Percentiles rank a stretch among this genome's conserved stretches.
Conservation (phyloP, 768 basidiomycete species). For the Coprinopsis marcescibilis region DNA sequence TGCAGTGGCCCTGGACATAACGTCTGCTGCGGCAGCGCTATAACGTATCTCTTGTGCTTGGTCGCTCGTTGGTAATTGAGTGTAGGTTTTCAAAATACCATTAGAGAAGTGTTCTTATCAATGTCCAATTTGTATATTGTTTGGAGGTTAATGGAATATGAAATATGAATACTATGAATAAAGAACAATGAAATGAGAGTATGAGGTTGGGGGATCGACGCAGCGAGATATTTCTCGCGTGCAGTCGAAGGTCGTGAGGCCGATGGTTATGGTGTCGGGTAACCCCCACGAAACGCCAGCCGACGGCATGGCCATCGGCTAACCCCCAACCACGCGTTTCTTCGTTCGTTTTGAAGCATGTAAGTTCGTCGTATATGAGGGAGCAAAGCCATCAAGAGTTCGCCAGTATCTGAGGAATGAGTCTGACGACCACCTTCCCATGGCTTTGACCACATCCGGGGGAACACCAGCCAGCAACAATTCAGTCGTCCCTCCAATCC, state of each 20-base stretch:
- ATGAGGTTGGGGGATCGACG: neutral
- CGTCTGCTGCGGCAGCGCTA: no score
- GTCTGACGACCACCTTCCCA: constrained; percentile 28
- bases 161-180: no score
- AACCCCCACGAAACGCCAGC: neutral
- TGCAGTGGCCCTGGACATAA: no score
- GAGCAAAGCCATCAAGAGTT: neutral
- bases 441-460: no score
- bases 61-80: no score
- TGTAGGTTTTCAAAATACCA: no score
- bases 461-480: constrained; percentile 21
- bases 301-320: neutral
- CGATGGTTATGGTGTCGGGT: neutral
- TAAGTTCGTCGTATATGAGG: neutral
- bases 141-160: no score
- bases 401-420: constrained; percentile 27
- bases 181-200: no score
- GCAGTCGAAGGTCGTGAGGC: no score
- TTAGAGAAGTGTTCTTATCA: no score
- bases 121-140: no score
- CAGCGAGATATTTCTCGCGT: neutral
- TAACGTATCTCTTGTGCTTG: no score
- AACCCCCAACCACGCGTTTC: neutral
- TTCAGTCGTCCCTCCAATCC: constrained; percentile 23
- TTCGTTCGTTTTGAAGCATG: neutral